phyloP scores from a whole-genome alignment of 768 basidiomycete species.

The Cyclocybe cylindracea region DNA sequence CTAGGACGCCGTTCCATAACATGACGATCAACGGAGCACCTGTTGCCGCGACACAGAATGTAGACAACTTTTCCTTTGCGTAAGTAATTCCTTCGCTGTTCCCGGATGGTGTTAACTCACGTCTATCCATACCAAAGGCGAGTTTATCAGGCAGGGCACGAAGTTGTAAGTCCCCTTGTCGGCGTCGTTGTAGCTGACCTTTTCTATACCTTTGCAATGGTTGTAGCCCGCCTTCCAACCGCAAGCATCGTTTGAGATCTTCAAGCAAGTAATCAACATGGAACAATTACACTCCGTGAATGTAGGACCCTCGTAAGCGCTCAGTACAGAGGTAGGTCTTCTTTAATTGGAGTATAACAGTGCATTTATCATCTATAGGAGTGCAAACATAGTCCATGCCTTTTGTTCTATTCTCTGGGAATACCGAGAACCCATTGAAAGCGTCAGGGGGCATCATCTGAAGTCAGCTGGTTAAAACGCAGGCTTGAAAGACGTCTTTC shows the following conservation, averaged over 20 bases:
- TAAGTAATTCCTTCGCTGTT: constrained; percentile 30
- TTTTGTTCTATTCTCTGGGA: too few species aligned
- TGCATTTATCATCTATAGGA: too few species aligned
- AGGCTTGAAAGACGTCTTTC: too few species aligned
- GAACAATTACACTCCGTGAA: constrained; percentile 55
- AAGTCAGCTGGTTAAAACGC: too few species aligned
- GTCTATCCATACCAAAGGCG: constrained; percentile 33
- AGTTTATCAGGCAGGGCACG: constrained; percentile 60
- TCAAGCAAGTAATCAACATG: constrained; percentile 51
- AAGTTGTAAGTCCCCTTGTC: constrained; percentile 49
- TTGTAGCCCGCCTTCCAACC: constrained; percentile 64
- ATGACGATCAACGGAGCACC: constrained; percentile 55
- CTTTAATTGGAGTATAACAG: too few species aligned
- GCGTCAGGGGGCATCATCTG: too few species aligned
- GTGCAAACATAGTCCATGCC: too few species aligned
- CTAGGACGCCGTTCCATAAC: constrained; percentile 43
- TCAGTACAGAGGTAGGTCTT: too few species aligned
- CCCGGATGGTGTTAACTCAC: not conserved
- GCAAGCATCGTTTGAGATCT: constrained; percentile 56
- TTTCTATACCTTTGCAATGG: not conserved
- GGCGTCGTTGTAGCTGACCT: not conserved
- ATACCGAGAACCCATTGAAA: too few species aligned
- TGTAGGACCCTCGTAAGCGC: not conserved
- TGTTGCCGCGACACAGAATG: constrained; percentile 62
- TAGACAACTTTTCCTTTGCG: constrained; percentile 71